These are phyloP conservation scores for Bruguiera parviflora DNA, from an alignment of 345 rosid species.

Conservation along the genomic window DNA sequence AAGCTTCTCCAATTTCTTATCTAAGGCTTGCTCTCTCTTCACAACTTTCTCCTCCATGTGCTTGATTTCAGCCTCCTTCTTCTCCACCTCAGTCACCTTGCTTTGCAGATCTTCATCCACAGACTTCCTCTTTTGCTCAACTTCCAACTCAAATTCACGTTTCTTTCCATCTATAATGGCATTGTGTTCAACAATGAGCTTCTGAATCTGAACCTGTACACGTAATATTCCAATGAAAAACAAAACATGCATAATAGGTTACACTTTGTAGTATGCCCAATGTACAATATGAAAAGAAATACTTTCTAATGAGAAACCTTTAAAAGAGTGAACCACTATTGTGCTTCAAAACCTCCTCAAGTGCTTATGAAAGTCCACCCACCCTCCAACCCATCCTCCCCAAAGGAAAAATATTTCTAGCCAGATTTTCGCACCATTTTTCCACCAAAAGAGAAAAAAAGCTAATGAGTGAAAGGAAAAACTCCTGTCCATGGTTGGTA, in stretches of 20 bases:
- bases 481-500: no score
- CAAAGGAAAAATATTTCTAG: no score
- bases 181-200: slow-evolving; percentile 73
- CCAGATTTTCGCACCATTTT: no score
- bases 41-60: slow-evolving; percentile 79
- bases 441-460: no score
- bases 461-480: no score
- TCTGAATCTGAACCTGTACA: slow-evolving; percentile 70
- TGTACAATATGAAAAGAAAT: no score
- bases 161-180: slow-evolving; percentile 59
- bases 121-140: slow-evolving; percentile 71
- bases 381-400: no score
- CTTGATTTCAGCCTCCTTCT: slow-evolving; percentile 75
- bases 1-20: slow-evolving; percentile 61
- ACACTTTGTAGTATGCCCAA: not conserved
- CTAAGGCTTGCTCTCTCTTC: slow-evolving; percentile 73
- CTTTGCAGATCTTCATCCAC: slow-evolving; percentile 63
- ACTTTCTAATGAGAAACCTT: no score
- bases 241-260: not conserved
- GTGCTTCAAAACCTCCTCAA: no score
- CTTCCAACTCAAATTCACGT: slow-evolving; percentile 71
- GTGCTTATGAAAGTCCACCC: no score
- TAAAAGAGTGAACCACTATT: no score
- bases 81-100: slow-evolving; percentile 67
- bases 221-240: slow-evolving; percentile 2